Percentiles rank a stretch among this genome's conserved stretches.
These are phyloP conservation scores for Malus orientalis DNA, from an alignment of 306 rosid genomes.

Conservation along the genomic window DNA sequence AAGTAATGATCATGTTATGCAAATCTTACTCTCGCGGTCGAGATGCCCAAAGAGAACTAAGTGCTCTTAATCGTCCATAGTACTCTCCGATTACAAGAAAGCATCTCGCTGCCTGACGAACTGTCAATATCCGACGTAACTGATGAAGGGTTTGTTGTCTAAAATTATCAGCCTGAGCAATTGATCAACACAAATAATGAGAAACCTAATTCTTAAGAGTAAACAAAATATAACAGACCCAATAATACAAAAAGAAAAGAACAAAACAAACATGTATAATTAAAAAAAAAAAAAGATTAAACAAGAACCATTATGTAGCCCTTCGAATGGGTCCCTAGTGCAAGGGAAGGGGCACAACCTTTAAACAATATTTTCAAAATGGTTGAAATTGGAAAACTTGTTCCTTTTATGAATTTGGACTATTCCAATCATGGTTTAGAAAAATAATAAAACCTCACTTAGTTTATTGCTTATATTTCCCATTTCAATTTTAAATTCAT, in stretches of 20 bases:
- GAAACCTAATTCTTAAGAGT: neutral
- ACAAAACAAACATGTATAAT: neutral
- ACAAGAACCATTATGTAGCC: neutral
- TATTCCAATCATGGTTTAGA: conserved; percentile 18
- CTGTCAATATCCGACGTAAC: conserved; percentile 54
- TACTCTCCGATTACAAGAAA: conserved; percentile 83
- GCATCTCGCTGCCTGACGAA: conserved; percentile 75
- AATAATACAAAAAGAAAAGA: neutral
- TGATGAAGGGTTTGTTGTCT: conserved; percentile 86
- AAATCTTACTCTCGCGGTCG: conserved; percentile 72
- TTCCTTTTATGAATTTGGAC: conserved; percentile 34
- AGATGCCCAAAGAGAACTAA: conserved; percentile 88
- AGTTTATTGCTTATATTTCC: neutral
- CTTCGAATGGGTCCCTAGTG: conserved; percentile 22
- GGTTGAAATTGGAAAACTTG: conserved; percentile 27
- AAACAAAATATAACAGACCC: neutral
- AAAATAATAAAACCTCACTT: neutral
- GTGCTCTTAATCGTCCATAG: conserved; percentile 72
- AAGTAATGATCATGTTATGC: neutral
- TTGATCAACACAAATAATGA: neutral
- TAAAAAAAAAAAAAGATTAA: neutral
- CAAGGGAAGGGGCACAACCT: conserved; percentile 4
- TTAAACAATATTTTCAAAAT: conserved; percentile 20
- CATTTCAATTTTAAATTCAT: conserved; percentile 6
- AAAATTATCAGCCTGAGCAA: conserved; percentile 72